Conservation (phyloP, 345 rosid genomes). For the Acer yangbiense region DNA sequence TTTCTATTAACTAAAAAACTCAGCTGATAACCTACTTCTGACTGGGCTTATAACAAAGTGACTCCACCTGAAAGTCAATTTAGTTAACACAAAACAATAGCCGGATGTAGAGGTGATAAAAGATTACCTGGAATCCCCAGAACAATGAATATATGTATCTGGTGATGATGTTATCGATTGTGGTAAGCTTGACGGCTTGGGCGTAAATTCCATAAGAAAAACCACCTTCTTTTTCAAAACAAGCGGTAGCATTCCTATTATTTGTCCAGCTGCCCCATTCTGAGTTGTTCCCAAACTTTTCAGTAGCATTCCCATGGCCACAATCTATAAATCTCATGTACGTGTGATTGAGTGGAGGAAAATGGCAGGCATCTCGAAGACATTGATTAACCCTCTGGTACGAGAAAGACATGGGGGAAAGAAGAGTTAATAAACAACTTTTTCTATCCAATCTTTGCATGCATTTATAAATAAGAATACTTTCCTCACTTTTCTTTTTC, state of each 20-base stretch:
- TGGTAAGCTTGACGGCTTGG: conserved; percentile 61
- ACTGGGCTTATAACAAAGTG: neutral
- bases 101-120: neutral
- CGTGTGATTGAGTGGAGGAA: neutral
- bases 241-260: conserved; percentile 41
- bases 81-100: neutral
- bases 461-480: neutral
- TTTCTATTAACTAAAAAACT: neutral
- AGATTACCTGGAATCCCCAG: conserved; percentile 93
- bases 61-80: neutral
- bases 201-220: conserved; percentile 64
- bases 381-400: conserved; percentile 90
- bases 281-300: rapidly evolving
- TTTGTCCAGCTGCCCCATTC: conserved; percentile 32
- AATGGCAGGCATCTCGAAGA: conserved; percentile 63
- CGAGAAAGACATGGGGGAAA: conserved; percentile 1
- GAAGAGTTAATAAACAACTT: neutral
- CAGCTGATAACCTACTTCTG: neutral
- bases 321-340: conserved; percentile 68
- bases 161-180: conserved; percentile 32
- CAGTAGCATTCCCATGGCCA: conserved; percentile 31
- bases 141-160: conserved; percentile 80
- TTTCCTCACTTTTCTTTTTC: no score
- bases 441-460: neutral
- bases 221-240: conserved; percentile 40